Base-by-base conservation (phyloP, 148 eudicot genomes). In the Silene conica region DNA sequence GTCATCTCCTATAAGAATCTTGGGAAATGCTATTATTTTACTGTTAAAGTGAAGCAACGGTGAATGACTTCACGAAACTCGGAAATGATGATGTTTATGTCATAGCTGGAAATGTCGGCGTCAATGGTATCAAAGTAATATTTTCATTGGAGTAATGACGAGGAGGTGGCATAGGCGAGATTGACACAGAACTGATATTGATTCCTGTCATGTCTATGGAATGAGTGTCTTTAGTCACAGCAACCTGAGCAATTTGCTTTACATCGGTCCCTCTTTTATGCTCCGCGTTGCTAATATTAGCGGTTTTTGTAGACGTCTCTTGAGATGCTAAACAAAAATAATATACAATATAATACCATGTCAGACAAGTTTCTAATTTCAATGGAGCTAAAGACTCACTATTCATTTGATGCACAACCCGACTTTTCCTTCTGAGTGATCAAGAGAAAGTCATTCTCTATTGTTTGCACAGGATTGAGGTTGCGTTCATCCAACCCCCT, bases 1-100 rank as follows among this genome's bases (percentile, higher is more conserved):
- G 82, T 97, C 99, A 60, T 80, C 83, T 74, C 99, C 99, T 58
- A 96, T 77, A 74, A 87, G 87, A 80, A 59, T 87, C 96, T 82
- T 90, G 90, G 64, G 97, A 90, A 86, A 96, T 92, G 86, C 99
- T 92, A 65, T 89, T 69, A 20, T 92, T 96, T 75, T 81, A 96
- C 75, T 90, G 84, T 79, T 92, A 97, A 79, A 96, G 93, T 34
- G 85, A 82, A 69, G 96, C 97, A 72, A 96, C 85, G 57, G 86
- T 85, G 84, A 84, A 96, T 63, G 82, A 70, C 81, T 82, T 83
- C 58, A 79, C 86, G 63, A 90, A 83, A 72, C 81, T 85, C 15
- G 86, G 82, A 66, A 76, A 67, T 50, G 77, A 55, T 50, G 86
- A 71, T 46, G 52, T 72, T 74, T 62, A 48, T 9, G 63, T 73